Base-by-base conservation (phyloP, 169 alveolate genomes). In the Babesia ovis region DNA sequence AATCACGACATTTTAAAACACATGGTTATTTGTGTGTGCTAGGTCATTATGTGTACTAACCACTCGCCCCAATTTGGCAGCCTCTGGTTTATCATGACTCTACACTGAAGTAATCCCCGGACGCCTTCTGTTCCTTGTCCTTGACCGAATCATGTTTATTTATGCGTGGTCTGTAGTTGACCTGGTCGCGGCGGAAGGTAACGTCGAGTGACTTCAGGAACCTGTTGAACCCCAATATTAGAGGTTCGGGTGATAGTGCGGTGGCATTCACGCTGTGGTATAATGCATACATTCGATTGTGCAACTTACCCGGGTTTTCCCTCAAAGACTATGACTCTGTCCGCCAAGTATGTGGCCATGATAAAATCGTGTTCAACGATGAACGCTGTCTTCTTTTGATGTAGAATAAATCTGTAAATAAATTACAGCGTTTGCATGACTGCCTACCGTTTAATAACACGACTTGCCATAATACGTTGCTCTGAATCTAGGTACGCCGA, bases 291-390 rank as follows among this genome's bases (percentile, higher is more conserved):
- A 97, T 95, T 0, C 0, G 16, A 43, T 31, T 8, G 12, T 39
- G 29, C 37, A 31, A 94, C 95, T 43, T 91, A 91, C 68, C 99
- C 99, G 1, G 99, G 99, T 29, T 90, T 84, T 0, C 99, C 99
- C 43, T 95, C 98, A 83, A 95, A 98, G 41, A 98, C 99, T 22
- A 98, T 94, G 58, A 98, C 99, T 43, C 98, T 95, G 83, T 98
- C 99, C 39, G 99, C 99, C 53, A 98, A 91, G 90, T 98, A 98
- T 22, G 99, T 97, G 32, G 99, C 99, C 99, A 98, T 98, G 86
- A 98, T 97, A 86, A 98, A 98, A 84, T 98, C 99, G 84, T 98
- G 99, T 89, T 98, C 99, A 20, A 98, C 99, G 51, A 98, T 86
- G 83, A 98, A 98, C 22, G 99, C 99, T 41, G 99, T 92, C 86